Conservation (phyloP, 108 stramenopile species). For the Thalassiosira profunda region DNA sequence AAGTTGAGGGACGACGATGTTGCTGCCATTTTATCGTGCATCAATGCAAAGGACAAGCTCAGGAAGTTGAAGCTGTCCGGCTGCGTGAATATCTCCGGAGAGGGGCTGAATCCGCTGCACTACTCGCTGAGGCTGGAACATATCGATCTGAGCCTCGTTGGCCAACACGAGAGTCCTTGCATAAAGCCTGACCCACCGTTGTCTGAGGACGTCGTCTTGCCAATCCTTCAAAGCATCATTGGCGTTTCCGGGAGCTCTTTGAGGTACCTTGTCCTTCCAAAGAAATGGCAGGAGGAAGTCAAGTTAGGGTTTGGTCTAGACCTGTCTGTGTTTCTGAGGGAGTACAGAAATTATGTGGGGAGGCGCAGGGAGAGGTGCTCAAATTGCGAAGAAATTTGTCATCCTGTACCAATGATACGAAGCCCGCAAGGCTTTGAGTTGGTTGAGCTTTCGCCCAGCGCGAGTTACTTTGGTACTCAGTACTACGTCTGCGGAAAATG, state of each 20-base stretch:
- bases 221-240: constrained; percentile 17
- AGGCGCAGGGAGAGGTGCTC: no score
- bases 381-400: no score
- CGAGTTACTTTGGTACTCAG: no score
- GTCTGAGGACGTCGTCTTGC: constrained; percentile 1
- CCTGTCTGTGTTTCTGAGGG: no score
- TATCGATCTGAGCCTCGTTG: constrained; percentile 14
- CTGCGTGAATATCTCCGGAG: constrained; percentile 10
- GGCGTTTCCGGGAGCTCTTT: background rate
- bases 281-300: constrained; percentile 12
- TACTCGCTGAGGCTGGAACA: constrained; percentile 5
- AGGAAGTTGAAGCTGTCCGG: constrained; percentile 8
- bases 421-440: no score
- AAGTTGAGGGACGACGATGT: constrained; percentile 17
- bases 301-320: no score
- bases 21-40: background rate
- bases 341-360: no score
- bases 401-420: no score
- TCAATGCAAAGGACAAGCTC: background rate
- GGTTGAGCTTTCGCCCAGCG: no score
- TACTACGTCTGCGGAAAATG: no score
- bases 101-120: constrained; percentile 16
- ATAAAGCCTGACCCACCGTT: background rate
- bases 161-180: background rate
- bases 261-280: constrained; percentile 16